Percentiles rank a stretch among this genome's conserved stretches.
Evolutionary conservation across 129 eudicot genomes (phyloP).

Genomic region (Escallonia rubra): DNA sequence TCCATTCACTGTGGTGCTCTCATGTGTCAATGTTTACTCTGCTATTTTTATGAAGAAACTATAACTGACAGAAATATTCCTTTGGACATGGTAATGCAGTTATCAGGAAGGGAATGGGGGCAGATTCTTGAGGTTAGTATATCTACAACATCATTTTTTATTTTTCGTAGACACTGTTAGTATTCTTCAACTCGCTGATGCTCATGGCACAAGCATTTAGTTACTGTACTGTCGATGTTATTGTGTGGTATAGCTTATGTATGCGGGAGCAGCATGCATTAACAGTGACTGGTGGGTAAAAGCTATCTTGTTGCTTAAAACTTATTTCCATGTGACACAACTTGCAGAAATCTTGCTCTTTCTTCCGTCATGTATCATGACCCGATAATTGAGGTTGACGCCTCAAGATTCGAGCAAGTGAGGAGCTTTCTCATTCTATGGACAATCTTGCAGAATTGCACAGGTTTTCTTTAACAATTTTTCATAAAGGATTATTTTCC

Average conservation of each 20-base stretch:
- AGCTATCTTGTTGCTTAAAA: conserved; percentile 11
- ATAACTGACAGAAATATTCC: conserved; percentile 1
- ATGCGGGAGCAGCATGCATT: conserved; percentile 9
- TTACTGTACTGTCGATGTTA: neutral
- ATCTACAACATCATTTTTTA: neutral
- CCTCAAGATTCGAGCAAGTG: conserved; percentile 24
- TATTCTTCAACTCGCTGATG: neutral
- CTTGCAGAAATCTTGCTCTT: conserved; percentile 32
- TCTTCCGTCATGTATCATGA: conserved; percentile 29
- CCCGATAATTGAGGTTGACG: conserved; percentile 31
- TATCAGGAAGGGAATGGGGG: conserved; percentile 87
- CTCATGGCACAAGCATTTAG: neutral
- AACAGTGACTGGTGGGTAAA: conserved; percentile 10
- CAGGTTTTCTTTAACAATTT: conserved; percentile 11
- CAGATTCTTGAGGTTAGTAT: conserved; percentile 82
- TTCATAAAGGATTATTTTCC: conserved; percentile 6
- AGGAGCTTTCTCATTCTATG: conserved; percentile 24
- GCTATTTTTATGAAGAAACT: neutral
- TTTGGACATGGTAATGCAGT: conserved; percentile 31
- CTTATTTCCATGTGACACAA: conserved; percentile 29
- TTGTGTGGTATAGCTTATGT: neutral
- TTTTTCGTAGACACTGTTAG: neutral
- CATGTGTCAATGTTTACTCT: neutral
- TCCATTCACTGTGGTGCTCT: no score
- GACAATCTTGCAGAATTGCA: conserved; percentile 17